Conservation (phyloP, 2,329 filamentous ascomycete species). For the Trichothecium sympodiale region DNA sequence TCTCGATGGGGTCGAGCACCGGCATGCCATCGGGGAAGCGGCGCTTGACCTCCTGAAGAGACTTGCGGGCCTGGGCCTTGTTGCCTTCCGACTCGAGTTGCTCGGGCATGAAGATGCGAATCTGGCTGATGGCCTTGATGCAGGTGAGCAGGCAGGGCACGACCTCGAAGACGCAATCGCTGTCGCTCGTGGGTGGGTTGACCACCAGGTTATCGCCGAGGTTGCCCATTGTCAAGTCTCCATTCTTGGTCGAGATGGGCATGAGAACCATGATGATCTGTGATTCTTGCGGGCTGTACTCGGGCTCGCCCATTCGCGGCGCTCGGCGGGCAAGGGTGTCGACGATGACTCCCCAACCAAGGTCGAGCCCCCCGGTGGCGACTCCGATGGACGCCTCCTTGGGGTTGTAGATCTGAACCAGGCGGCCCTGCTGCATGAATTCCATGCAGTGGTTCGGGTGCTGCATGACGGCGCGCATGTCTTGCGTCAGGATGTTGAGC, state of each 20-base stretch:
- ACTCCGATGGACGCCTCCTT: slow-evolving; percentile 31
- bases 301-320: slow-evolving; percentile 55
- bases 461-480: slow-evolving; percentile 86
- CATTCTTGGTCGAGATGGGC: slow-evolving; percentile 38
- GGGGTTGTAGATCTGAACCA: slow-evolving; percentile 74
- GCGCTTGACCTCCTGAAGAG: slow-evolving; percentile 66
- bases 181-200: slow-evolving; percentile 14
- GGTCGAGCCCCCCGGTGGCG: slow-evolving; percentile 44
- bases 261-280: slow-evolving; percentile 78
- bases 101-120: slow-evolving; percentile 76
- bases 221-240: slow-evolving; percentile 27
- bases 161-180: slow-evolving; percentile 16
- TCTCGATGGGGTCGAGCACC: slow-evolving; percentile 83
- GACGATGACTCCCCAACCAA: slow-evolving; percentile 88
- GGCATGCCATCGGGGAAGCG: slow-evolving; percentile 90
- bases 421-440: slow-evolving; percentile 77
- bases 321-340: slow-evolving; percentile 57
- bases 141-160: slow-evolving; percentile 81
- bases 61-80: slow-evolving; percentile 55
- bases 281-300: slow-evolving; percentile 63
- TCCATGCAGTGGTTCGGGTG: slow-evolving; percentile 78
- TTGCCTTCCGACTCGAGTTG: slow-evolving; percentile 53
- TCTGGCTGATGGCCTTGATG: slow-evolving; percentile 72
- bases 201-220: too few species aligned
- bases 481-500: slow-evolving; percentile 69